phyloP scores from a whole-genome alignment of 2,329 filamentous ascomycete genomes.

The Sporothrix variecibatus region DNA sequence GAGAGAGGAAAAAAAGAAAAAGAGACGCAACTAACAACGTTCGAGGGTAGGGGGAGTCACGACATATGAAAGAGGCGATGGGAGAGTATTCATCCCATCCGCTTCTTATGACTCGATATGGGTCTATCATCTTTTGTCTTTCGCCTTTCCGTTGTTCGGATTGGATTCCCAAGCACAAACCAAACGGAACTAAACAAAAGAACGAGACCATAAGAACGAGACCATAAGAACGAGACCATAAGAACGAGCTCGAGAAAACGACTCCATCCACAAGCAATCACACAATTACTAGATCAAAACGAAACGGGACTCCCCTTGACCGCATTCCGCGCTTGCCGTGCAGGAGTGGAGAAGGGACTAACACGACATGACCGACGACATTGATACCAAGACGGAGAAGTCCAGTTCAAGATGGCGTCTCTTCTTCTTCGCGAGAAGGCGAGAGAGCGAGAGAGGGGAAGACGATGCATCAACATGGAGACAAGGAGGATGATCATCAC shows the following conservation, averaged over 20 bases:
- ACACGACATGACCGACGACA: conserved; percentile 13
- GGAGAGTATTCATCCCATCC: neutral
- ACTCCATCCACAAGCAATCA: neutral
- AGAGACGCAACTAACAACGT: neutral
- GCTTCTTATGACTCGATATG: neutral
- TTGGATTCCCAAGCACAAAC: neutral
- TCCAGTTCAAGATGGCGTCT: neutral
- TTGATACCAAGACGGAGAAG: neutral
- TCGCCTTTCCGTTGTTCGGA: neutral
- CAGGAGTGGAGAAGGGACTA: conserved; percentile 7
- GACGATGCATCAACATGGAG: neutral
- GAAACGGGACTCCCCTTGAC: neutral
- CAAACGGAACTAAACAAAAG: neutral
- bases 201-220: neutral
- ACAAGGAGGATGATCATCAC: neutral
- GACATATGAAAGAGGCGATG: neutral
- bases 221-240: no score
- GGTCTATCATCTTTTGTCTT: neutral
- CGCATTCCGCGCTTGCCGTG: conserved; percentile 7
- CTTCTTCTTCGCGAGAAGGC: neutral
- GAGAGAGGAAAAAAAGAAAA: neutral
- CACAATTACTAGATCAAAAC: neutral
- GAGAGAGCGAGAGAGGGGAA: neutral
- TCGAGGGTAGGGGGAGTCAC: neutral
- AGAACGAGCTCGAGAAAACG: no score